These are phyloP conservation scores for Noccaea caerulescens DNA, from an alignment of 345 rosid genomes.

Conservation along the genomic window DNA sequence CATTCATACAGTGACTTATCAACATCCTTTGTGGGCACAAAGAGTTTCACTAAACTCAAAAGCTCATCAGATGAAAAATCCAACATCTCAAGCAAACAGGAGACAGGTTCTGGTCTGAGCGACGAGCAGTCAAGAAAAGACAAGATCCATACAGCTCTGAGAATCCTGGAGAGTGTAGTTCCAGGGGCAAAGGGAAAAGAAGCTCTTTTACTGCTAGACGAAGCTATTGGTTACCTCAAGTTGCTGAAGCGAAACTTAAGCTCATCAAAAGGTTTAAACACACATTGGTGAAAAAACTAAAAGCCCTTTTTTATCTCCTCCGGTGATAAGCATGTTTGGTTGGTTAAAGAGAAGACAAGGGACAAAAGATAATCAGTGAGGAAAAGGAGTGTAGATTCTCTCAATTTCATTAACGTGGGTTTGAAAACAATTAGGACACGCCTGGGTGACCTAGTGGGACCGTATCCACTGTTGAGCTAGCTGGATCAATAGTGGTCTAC, in stretches of 20 bases:
- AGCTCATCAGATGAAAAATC: conserved; percentile 45
- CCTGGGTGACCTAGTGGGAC: conserved; percentile 48
- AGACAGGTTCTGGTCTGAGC: conserved; percentile 42
- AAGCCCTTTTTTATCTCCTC: not conserved
- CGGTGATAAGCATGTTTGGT: conserved; percentile 36
- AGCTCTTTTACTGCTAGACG: conserved; percentile 61
- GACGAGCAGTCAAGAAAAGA: conserved; percentile 52
- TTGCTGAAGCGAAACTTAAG: conserved; percentile 56
- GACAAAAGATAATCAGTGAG: conserved; percentile 40
- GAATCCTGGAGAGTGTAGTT: conserved; percentile 62
- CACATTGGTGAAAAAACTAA: conserved; percentile 33
- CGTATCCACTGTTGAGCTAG: conserved; percentile 36
- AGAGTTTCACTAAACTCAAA: conserved; percentile 43
- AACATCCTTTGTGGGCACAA: conserved; percentile 46
- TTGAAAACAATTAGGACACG: conserved; percentile 47
- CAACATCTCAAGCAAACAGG: conserved; percentile 49
- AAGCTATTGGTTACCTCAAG: conserved; percentile 72
- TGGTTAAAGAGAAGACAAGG: conserved; percentile 47
- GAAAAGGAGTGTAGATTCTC: conserved; percentile 39
- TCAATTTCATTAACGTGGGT: conserved; percentile 40
- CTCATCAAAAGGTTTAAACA: conserved; percentile 44
- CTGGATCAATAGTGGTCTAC: conserved; percentile 44
- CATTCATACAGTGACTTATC: conserved; percentile 41
- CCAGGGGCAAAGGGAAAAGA: conserved; percentile 70
- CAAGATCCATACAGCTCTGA: conserved; percentile 44